Percentiles rank a stretch among this genome's conserved stretches.
Evolutionary conservation across 2,329 filamentous ascomycete species (phyloP).

Genomic region (Pseudomassariella vexata): DNA sequence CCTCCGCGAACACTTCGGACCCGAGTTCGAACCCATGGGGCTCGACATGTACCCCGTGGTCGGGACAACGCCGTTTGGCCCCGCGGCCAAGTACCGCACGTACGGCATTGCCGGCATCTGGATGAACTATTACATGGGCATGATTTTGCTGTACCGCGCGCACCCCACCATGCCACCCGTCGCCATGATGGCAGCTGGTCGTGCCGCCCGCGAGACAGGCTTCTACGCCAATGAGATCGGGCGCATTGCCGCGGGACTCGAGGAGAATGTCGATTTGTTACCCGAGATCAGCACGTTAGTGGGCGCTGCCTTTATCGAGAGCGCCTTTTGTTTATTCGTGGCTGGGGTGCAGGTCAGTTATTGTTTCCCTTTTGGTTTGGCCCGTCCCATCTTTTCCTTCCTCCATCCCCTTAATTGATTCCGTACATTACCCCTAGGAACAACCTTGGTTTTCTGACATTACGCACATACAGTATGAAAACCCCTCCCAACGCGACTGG

Average conservation of each 20-base stretch:
- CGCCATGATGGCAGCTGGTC: slow-evolving; percentile 77
- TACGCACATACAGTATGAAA: slow-evolving; percentile 54
- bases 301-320: slow-evolving; percentile 77
- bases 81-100: slow-evolving; percentile 73
- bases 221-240: slow-evolving; percentile 70
- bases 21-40: slow-evolving; percentile 70
- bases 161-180: slow-evolving; percentile 90
- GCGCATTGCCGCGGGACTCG: slow-evolving; percentile 69
- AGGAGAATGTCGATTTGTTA: slow-evolving; percentile 46
- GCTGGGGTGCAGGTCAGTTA: slow-evolving; percentile 65
- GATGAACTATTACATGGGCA: slow-evolving; percentile 79
- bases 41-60: slow-evolving; percentile 58
- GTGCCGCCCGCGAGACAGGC: slow-evolving; percentile 68
- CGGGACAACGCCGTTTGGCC: slow-evolving; percentile 76
- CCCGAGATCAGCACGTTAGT: slow-evolving; percentile 67
- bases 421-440: too few relatives aligned
- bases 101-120: slow-evolving; percentile 85
- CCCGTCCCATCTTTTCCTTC: not conserved
- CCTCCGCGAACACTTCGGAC: slow-evolving; percentile 61
- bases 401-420: too few relatives aligned
- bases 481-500: slow-evolving; percentile 70
- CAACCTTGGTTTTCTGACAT: too few relatives aligned
- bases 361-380: not conserved
- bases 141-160: slow-evolving; percentile 74
- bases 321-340: slow-evolving; percentile 78